phyloP scores from a whole-genome alignment of 2,329 filamentous ascomycete species.

The Neofusicoccum sp. region DNA sequence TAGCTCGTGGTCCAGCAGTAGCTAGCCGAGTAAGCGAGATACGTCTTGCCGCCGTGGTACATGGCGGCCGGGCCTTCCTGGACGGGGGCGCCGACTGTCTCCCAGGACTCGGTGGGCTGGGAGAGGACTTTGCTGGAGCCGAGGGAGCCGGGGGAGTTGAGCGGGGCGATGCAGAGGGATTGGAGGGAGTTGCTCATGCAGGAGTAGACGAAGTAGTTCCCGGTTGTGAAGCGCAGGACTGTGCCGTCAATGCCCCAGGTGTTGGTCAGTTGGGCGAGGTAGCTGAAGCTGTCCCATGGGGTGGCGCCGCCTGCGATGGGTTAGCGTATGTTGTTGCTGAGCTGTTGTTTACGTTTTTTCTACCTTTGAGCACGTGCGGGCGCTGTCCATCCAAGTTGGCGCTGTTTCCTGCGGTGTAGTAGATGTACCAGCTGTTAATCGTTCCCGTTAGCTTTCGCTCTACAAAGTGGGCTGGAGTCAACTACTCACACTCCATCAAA shows the following conservation, averaged over 20 bases:
- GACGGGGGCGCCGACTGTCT: slow-evolving; percentile 53
- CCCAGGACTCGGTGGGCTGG: slow-evolving; percentile 55
- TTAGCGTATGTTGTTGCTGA: background rate
- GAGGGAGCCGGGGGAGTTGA: slow-evolving; percentile 46
- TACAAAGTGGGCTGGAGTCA: background rate
- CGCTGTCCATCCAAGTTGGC: slow-evolving; percentile 54
- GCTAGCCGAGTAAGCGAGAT: slow-evolving; percentile 57
- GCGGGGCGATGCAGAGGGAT: slow-evolving; percentile 45
- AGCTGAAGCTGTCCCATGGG: slow-evolving; percentile 57
- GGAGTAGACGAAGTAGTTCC: slow-evolving; percentile 59
- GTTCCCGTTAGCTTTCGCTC: slow-evolving; percentile 45
- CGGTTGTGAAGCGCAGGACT: slow-evolving; percentile 50
- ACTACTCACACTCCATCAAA: slow-evolving; percentile 18
- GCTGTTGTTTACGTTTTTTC: background rate
- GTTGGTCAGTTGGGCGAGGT: slow-evolving; percentile 50
- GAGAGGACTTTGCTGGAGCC: slow-evolving; percentile 55
- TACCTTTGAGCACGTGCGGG: slow-evolving; percentile 56
- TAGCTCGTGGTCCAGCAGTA: slow-evolving; percentile 61
- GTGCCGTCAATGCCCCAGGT: slow-evolving; percentile 60
- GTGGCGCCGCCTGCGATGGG: slow-evolving; percentile 49
- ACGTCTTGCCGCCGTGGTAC: slow-evolving; percentile 57
- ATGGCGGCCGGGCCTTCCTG: slow-evolving; percentile 60
- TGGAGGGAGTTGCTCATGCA: slow-evolving; percentile 52
- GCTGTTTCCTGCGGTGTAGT: slow-evolving; percentile 56
- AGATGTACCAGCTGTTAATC: slow-evolving; percentile 54